Base-by-base conservation (phyloP, 2,329 filamentous ascomycete genomes). In the Aureobasidium sp. region DNA sequence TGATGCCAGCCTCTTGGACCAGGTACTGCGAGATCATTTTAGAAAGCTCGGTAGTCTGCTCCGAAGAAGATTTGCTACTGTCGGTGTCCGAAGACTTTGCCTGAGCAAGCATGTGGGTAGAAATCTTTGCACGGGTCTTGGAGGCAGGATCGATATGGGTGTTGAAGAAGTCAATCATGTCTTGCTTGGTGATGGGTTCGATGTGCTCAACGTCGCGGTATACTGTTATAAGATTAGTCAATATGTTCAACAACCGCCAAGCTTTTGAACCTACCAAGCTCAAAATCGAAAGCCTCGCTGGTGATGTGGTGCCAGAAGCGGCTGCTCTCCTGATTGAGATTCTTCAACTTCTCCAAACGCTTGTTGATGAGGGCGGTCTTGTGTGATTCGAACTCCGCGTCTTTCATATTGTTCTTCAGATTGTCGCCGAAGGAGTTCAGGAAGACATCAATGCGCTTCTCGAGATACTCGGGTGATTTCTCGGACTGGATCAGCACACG, bases 401-500 rank as follows among this genome's bases (percentile, higher is more conserved):
- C 83, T 3, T 79, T 79, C 90, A 97, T 95, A 2, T 83, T 76
- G 25, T 50, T 50, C 40, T 80, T 75, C 21, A 97, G 70, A 2
- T 74, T 83, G 38, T 79, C 73, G 17, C 78, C 80, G 58, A 89
- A 90, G 12, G 76, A 74, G 21, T 74, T 74, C 35, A 98, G 71
- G 75, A 97, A 97, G 2, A 82, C 78, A 63, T 97, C 89, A 57
- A 97, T 95, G 17, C 93, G 83, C 4, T 81, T 79, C 65, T 97
- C 90, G 2, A 98, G 74, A 63, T 94, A 97, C 37, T 84, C 77
- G 0, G 88, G 85, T 2, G 85, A 83, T 65, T 85, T 85, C 70
- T 98, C 91, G 65, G 89, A 95, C 72, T 98, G 93, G 25, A 98
- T 89, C 57, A 97, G 80, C 58, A 98, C 86, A 5, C 90, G 81